Conservation (phyloP, 176 grass and related monocot genomes). For the Cenchrus fungigraminus region DNA sequence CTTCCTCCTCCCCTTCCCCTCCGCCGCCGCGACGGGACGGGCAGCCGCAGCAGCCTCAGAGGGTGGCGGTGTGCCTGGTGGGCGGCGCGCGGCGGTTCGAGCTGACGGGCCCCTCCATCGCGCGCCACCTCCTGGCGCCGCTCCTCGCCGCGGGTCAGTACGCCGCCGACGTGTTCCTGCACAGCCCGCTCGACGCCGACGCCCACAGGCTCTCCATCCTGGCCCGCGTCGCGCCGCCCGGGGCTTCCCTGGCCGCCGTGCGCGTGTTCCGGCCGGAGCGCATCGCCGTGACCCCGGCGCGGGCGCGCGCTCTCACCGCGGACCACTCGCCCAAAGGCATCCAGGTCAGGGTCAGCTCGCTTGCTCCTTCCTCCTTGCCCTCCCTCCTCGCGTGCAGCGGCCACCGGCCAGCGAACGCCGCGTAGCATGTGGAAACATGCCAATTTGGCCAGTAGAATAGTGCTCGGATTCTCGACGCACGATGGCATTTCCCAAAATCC, state of each 20-base stretch:
- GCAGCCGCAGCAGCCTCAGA: background rate
- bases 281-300: conserved; percentile 43
- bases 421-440: background rate
- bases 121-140: conserved; percentile 53
- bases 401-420: too few species aligned
- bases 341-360: conserved; percentile 45
- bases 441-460: background rate
- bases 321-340: conserved; percentile 70
- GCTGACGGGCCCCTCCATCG: conserved; percentile 77
- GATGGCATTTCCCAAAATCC: background rate
- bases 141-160: background rate
- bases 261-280: conserved; percentile 46
- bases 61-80: conserved; percentile 72
- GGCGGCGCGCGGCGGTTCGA: conserved; percentile 84
- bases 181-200: conserved; percentile 72
- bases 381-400: background rate
- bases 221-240: conserved; percentile 12
- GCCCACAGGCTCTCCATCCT: conserved; percentile 59
- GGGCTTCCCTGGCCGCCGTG: conserved; percentile 39
- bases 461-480: background rate
- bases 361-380: background rate
- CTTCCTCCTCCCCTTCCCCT: background rate
- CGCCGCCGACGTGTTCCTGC: conserved; percentile 70
- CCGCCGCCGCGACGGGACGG: background rate
- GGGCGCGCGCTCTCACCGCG: conserved; percentile 51